phyloP scores from a whole-genome alignment of 305 asterid genomes.

The Fraxinus sp. region DNA sequence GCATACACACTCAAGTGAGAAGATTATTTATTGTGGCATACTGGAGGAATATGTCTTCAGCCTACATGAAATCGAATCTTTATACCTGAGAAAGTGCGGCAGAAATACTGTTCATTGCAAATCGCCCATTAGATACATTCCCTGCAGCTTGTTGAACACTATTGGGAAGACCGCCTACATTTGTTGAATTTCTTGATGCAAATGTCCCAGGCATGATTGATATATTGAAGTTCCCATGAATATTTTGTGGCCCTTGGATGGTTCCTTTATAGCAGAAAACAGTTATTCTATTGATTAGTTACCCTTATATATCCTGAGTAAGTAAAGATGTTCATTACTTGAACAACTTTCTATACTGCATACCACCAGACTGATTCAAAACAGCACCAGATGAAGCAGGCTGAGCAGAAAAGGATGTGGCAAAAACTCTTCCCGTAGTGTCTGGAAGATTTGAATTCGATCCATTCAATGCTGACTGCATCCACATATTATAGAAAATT shows the following conservation, averaged over 20 bases:
- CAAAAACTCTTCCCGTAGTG: constrained; percentile 57
- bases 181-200: constrained; percentile 68
- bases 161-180: constrained; percentile 61
- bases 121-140: constrained; percentile 59
- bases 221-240: constrained; percentile 66
- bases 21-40: not conserved
- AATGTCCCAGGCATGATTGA: constrained; percentile 64
- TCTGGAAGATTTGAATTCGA: constrained; percentile 71
- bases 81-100: constrained; percentile 26
- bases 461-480: constrained; percentile 67
- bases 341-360: constrained; percentile 18
- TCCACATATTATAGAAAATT: constrained; percentile 21
- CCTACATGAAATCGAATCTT: not conserved
- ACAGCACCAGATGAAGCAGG: constrained; percentile 67
- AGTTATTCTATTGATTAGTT: not conserved
- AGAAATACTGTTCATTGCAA: constrained; percentile 59
- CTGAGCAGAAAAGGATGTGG: constrained; percentile 62
- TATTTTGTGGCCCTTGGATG: constrained; percentile 72
- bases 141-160: constrained; percentile 80
- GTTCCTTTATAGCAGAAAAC: constrained; percentile 36
- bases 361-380: constrained; percentile 66
- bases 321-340: constrained; percentile 13
- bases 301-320: not conserved
- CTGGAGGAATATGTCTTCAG: not conserved
- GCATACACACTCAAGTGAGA: not conserved